A percentile compares a stretch with the other conserved stretches of the same genome.
Conservation (phyloP, 129 eudicot genomes). For the Apium graveolens region DNA sequence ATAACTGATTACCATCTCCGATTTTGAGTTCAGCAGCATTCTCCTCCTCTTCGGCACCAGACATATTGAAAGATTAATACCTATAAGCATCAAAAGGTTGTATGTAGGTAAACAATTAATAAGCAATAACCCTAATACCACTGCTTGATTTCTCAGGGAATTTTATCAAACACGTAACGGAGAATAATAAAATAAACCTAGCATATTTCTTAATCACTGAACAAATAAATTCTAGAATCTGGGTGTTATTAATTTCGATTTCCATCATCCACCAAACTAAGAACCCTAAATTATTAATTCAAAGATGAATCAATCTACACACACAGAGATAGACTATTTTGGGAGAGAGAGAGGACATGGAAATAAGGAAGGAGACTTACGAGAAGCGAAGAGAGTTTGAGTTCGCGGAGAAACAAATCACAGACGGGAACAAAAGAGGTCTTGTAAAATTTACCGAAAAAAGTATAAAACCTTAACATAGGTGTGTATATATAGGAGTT, state of each 20-base stretch:
- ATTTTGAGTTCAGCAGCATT: conserved; percentile 95
- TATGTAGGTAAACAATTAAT: too few relatives aligned
- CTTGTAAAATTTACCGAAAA: too few relatives aligned
- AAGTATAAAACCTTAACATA: too few relatives aligned
- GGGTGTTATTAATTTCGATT: background rate
- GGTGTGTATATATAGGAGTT: too few relatives aligned
- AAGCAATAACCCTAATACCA: background rate
- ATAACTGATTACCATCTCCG: conserved; percentile 59
- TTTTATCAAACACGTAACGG: background rate
- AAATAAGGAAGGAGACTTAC: too few relatives aligned
- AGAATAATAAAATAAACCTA: background rate
- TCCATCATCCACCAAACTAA: background rate
- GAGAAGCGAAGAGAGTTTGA: too few relatives aligned
- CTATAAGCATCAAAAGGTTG: background rate
- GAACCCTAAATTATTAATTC: background rate
- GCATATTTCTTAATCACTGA: background rate
- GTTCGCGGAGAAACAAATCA: too few relatives aligned
- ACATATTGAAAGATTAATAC: conserved; percentile 28
- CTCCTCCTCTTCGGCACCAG: conserved; percentile 91
- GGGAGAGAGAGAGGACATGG: too few relatives aligned
- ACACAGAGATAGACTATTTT: too few relatives aligned
- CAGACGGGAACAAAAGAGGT: too few relatives aligned
- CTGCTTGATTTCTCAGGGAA: background rate
- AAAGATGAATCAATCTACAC: background rate
- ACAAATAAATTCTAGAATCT: background rate